Percentiles rank a stretch among this genome's conserved stretches.
phyloP scores from a whole-genome alignment of 768 basidiomycete genomes.

The Suillus tomentosus region DNA sequence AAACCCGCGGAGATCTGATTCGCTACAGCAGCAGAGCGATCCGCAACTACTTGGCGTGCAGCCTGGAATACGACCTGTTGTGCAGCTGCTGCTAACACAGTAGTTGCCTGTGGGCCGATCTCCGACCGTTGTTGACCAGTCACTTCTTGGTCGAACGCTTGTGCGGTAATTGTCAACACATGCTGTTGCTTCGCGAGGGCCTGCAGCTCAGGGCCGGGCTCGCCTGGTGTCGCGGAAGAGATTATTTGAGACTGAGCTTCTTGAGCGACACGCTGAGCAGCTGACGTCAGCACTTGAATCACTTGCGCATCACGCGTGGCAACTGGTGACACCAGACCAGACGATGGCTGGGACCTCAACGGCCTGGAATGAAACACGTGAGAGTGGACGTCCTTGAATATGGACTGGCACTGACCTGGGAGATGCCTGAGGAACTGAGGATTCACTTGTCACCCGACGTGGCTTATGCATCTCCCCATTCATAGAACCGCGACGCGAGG shows the following conservation, averaged over 20 bases:
- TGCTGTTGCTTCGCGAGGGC: conserved; percentile 81
- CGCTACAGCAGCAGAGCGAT: conserved; percentile 47
- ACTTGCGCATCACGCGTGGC: conserved; percentile 66
- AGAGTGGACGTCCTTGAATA: conserved; percentile 7
- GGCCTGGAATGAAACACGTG: conserved; percentile 22
- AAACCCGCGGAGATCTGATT: conserved; percentile 43
- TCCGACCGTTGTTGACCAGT: conserved; percentile 48
- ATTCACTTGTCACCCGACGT: conserved; percentile 44
- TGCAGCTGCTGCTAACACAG: conserved; percentile 69
- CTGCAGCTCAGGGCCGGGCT: conserved; percentile 52
- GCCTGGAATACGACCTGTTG: conserved; percentile 83
- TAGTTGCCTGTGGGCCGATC: conserved; percentile 51
- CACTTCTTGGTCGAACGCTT: conserved; percentile 74
- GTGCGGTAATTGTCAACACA: conserved; percentile 69
- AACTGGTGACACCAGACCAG: conserved; percentile 36
- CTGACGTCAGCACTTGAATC: conserved; percentile 73
- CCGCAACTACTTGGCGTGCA: conserved; percentile 58
- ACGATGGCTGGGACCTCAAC: conserved; percentile 33
- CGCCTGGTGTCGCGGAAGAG: conserved; percentile 47
- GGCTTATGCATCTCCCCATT: conserved; percentile 44
- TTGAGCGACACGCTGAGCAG: conserved; percentile 76
- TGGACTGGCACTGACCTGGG: conserved; percentile 28
- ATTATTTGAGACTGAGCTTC: conserved; percentile 71
- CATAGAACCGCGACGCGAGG: conserved; percentile 50
- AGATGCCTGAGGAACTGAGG: conserved; percentile 36